Evolutionary conservation across 2,329 filamentous ascomycete genomes (phyloP), one percentile per base, ranked within the genome.

Genomic region (Paecilomyces sp.): DNA sequence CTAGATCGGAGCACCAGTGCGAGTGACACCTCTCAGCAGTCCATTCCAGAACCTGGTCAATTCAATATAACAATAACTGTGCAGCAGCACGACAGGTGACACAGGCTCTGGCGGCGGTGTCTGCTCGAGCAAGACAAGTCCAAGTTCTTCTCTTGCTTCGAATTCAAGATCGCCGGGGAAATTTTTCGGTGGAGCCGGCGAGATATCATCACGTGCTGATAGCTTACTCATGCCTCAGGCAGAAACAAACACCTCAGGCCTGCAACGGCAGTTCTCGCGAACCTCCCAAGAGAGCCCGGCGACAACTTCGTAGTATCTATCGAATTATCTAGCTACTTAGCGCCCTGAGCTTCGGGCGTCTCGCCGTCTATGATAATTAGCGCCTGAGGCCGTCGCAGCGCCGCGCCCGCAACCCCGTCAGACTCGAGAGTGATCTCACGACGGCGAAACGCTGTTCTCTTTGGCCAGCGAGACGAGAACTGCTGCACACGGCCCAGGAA

Each of bases 131-230:
- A 33, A 36, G 54, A 24, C 28, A 33, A 24, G 54, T 12, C 7
- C 28, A n/a, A 3, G 24, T n/a, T 9, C 36, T n/a, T 24, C 60
- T 62, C 62, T 59, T 33, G 11, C 8, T 33, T 33, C 31, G 11
- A 33, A 33, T 33, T 33, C 8, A 33, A 33, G 31, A 64, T 64
- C 58, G 59, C 62, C 60, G 67, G 67, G 71, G 72, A 74, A 74
- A 74, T 75, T 76, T 76, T 76, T 75, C 68, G 69, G 70, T 66
- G 71, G 70, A 67, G 58, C 57, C 63, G 64, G 65, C 63, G 62
- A 64, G 62, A 62, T 76, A 76, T 75, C 74, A 58, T 71, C 74
- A 76, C 74, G 74, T 76, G 74, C 58, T 67, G 74, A 75, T 75
- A 74, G 59, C 2, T n/a, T 1, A 24, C 1, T 0, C 56, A 64